These are phyloP conservation scores for Salvia miltiorrhiza DNA, from an alignment of 257 asterid genomes.

Conservation along the genomic window DNA sequence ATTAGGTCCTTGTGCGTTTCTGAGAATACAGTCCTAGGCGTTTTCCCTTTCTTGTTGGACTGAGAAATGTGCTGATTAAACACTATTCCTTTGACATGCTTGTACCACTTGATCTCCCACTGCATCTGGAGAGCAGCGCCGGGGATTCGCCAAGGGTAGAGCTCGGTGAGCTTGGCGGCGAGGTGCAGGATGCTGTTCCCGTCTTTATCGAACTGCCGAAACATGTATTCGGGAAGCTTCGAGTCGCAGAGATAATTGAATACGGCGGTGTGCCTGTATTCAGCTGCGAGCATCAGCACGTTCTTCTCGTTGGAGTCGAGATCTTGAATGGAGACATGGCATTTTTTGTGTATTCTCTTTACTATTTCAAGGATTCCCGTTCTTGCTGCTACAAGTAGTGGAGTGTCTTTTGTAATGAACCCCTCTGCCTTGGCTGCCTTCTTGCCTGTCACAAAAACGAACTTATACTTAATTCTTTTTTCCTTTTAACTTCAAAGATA, in stretches of 20 bases:
- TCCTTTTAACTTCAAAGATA: too few species aligned
- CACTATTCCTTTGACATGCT: conserved; percentile 40
- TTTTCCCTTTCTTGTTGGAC: conserved; percentile 33
- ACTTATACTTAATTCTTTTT: too few species aligned
- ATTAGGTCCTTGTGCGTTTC: conserved; percentile 29
- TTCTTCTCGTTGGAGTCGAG: conserved; percentile 43
- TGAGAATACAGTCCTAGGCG: conserved; percentile 32
- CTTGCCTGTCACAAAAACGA: background rate
- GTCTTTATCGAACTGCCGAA: conserved; percentile 39
- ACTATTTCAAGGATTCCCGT: conserved; percentile 60
- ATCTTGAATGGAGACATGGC: conserved; percentile 41
- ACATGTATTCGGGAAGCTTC: conserved; percentile 33
- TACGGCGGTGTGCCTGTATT: conserved; percentile 42
- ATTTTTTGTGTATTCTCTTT: conserved; percentile 22
- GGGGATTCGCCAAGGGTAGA: conserved; percentile 45
- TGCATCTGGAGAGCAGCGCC: conserved; percentile 56
- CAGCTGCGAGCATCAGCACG: conserved; percentile 47
- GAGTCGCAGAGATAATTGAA: conserved; percentile 20
- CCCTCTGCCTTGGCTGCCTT: too few species aligned
- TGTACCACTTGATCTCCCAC: too few species aligned
- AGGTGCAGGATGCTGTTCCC: conserved; percentile 52
- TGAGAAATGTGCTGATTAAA: conserved; percentile 19
- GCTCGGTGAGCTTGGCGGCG: conserved; percentile 32
- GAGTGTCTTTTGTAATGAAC: too few species aligned
- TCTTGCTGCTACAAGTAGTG: conserved; percentile 49